Base-by-base conservation (phyloP, 2,329 filamentous ascomycete species). In the Hortaea werneckii region DNA sequence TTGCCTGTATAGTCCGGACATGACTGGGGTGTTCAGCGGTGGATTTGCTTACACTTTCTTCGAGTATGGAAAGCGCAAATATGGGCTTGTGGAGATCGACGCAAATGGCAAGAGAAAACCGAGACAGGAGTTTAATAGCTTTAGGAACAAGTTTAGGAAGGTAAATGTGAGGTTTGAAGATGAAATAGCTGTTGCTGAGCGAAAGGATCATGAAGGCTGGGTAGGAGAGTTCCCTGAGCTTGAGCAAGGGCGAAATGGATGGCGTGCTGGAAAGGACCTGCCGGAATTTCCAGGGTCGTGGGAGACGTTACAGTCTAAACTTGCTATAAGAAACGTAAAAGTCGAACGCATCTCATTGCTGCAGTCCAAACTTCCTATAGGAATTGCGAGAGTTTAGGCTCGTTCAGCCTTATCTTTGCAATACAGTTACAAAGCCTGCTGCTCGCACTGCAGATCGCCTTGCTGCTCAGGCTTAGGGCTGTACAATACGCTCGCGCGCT, bases 21-120 rank as follows among this genome's bases (percentile, higher is more conserved):
- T 58, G 52, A 53, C 54, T 1, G 48, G 49, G 1, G 42, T 47
- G 38, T 48, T 50, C 9, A 56, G 50, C 46, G 55, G 55, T 8
- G 55, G 55, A 3, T 56, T 54, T 34, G 34, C 49, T 13, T 50
- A 55, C 26, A 52, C 45, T 4, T 56, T 42, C 34, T 40, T 50
- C 7, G 52, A 54, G 12, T 10, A 39, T 39, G 34, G 42, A 37
- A 42, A 41, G 5, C 48, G 44, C 26, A 37, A 35, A 6, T 54
- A 56, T 32, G 45, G 41, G 6, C 9, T 44, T 44, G 10, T 44
- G 11, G 26, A 37, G 20, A 13, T 35, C 12, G 39, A 40, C 9
- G 51, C 48, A 11, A 37, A 48, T 5, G 49, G 52, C 7, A 12
- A 37, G 28, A 30, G 29, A 8, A 38, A 46, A 34, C 13, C 11